Evolutionary conservation across 495 filamentous ascomycete species (phyloP).

Genomic region (Xylona heveae): DNA sequence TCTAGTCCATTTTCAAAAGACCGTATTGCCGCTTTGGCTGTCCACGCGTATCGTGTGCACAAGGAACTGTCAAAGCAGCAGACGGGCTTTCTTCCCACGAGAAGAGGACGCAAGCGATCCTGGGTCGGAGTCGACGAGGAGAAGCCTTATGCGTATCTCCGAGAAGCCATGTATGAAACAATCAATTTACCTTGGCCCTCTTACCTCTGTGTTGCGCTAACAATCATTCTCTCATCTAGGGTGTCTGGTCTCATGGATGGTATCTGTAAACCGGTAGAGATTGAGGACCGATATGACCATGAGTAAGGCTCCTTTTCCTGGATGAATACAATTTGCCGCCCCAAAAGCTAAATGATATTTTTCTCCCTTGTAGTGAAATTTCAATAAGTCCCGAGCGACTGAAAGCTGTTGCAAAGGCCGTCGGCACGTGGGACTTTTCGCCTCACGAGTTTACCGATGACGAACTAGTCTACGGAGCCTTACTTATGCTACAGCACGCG

Average conservation of each 20-base stretch:
- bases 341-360: too few species aligned
- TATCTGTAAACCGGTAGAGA: constrained; percentile 60
- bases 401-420: constrained; percentile 32
- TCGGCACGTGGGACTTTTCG: constrained; percentile 73
- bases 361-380: constrained; percentile 5
- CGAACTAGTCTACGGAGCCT: constrained; percentile 60
- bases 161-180: constrained; percentile 44
- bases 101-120: constrained; percentile 57
- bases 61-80: constrained; percentile 49
- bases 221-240: constrained; percentile 22
- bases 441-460: constrained; percentile 80
- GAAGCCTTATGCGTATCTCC: constrained; percentile 72
- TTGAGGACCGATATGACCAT: constrained; percentile 28
- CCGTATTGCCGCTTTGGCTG: constrained; percentile 46
- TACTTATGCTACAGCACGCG: constrained; percentile 75
- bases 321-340: too few species aligned
- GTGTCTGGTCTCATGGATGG: constrained; percentile 80
- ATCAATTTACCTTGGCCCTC: not conserved
- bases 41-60: constrained; percentile 65
- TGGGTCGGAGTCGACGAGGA: constrained; percentile 81
- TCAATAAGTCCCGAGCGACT: constrained; percentile 1
- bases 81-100: constrained; percentile 39
- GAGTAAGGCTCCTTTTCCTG: constrained; percentile 11
- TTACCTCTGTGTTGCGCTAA: constrained; percentile 1
- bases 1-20: constrained; percentile 50